Conservation (phyloP, 2,329 filamentous ascomycete species). For the Colletotrichum sp. region DNA sequence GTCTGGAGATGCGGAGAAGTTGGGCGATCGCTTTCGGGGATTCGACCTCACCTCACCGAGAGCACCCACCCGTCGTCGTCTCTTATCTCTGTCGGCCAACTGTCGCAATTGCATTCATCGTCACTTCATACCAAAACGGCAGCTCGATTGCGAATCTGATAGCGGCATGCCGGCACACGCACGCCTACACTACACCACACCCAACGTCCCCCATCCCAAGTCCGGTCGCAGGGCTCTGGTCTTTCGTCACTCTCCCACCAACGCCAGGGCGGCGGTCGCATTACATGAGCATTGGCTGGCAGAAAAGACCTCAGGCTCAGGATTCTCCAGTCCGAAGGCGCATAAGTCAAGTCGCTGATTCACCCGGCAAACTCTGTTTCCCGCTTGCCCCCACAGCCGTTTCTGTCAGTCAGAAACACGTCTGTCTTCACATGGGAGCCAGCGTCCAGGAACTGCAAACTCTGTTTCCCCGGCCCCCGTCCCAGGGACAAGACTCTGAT, state of each 20-base stretch:
- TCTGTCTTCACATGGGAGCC: conserved; percentile 17
- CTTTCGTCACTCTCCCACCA: neutral
- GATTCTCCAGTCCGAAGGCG: neutral
- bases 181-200: neutral
- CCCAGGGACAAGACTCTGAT: neutral
- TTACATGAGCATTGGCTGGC: neutral
- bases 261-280: neutral
- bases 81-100: neutral
- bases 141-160: neutral
- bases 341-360: conserved; percentile 18
- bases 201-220: conserved; percentile 5
- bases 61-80: neutral
- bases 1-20: conserved; percentile 1
- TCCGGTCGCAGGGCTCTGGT: neutral
- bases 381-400: conserved; percentile 9
- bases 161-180: neutral
- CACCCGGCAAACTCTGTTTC: conserved; percentile 15
- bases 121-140: neutral
- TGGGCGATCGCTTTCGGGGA: neutral
- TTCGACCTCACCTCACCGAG: conserved; percentile 1
- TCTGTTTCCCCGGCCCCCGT: conserved; percentile 1
- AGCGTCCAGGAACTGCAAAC: conserved; percentile 12
- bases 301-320: neutral
- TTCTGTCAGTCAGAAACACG: conserved; percentile 16
- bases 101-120: neutral